Base-by-base conservation (phyloP, 306 rosid species). In the Cicer bijugum region DNA sequence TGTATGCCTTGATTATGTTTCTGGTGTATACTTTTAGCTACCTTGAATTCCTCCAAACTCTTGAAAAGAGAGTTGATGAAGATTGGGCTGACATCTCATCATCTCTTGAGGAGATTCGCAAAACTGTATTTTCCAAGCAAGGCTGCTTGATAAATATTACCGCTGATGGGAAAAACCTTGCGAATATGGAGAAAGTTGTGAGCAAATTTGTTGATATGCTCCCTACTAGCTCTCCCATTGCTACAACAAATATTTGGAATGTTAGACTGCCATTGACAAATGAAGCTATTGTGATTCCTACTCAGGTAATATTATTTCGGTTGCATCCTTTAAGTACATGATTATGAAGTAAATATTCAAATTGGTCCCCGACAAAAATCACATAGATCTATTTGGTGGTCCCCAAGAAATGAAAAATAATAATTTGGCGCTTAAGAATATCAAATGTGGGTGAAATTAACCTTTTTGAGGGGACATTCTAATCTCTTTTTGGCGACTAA, bases 31-130 rank as follows among this genome's bases (percentile, higher is more conserved):
- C 72, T 67, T 84, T 71, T 61, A 94, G 99, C 82, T 91, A 91
- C 85, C 86, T 94, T 50, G 99, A 94, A 80, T 91, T 85, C 87
- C 92, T 91, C 47, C 85, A 78, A 78, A 69, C 83, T 58, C 93
- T 94, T 55, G 99, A 94, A 85, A 89, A 87, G 78, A 94, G 88
- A 78, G 90, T 88, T 81, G 96, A 94, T 84, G 85, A 87, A 78
- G 91, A 91, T 75, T 94, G 97, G 99, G 89, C 71, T 65, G 84
- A 70, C 67, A 86, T 94, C 65, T 91, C 96, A 58, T 87, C 87
- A 23, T 91, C 97, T 71, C 97, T 91, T n/a, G 96, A 89, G 85
- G 97, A 89, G 88, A 91, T 94, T 71, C 95, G 97, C 71, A 82
- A 80, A 76, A 84, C 90, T 73, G 39, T 94, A 46, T 84, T 94